Percentiles rank a stretch among this genome's conserved stretches.
Evolutionary conservation across 208 protist genomes (phyloP).

Genomic region (Trypanosoma melophagium): DNA sequence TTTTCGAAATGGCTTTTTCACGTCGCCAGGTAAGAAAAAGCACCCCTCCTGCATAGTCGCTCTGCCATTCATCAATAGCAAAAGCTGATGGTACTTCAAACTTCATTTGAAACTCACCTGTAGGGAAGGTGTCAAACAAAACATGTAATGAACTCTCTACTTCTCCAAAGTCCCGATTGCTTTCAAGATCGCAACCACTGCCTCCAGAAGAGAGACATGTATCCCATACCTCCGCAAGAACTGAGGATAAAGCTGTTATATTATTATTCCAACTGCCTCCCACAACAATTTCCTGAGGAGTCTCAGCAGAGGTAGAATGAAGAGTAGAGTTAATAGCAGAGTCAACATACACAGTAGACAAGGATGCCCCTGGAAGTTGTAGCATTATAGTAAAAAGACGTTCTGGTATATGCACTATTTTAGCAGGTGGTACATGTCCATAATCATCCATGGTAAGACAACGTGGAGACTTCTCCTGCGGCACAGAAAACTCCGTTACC

Average conservation of each 20-base stretch:
- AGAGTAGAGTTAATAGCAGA: background rate
- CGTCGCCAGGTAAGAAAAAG: slow-evolving; percentile 24
- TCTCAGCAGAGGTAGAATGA: background rate
- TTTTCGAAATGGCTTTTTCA: background rate
- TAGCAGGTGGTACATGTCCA: slow-evolving; percentile 13
- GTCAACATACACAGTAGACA: slow-evolving; percentile 20
- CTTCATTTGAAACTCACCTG: slow-evolving; percentile 23
- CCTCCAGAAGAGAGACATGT: background rate
- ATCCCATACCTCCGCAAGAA: background rate
- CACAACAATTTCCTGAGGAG: slow-evolving; percentile 18
- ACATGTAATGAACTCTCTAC: background rate
- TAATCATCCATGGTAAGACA: slow-evolving; percentile 1
- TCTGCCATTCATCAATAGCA: slow-evolving; percentile 16
- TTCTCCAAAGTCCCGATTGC: background rate
- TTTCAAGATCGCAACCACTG: background rate
- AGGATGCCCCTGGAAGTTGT: slow-evolving; percentile 16
- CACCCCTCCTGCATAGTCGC: slow-evolving; percentile 18
- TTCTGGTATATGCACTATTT: slow-evolving; percentile 18
- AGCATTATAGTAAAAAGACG: slow-evolving; percentile 27
- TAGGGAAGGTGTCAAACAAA: slow-evolving; percentile 26
- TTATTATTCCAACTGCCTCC: slow-evolving; percentile 16
- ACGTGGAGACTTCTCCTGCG: background rate
- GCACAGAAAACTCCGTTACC: background rate
- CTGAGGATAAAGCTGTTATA: background rate
- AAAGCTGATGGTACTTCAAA: slow-evolving; percentile 29